Base-by-base conservation (phyloP, 202 grass and related monocot genomes). In the Cymbopogon flexuosus region DNA sequence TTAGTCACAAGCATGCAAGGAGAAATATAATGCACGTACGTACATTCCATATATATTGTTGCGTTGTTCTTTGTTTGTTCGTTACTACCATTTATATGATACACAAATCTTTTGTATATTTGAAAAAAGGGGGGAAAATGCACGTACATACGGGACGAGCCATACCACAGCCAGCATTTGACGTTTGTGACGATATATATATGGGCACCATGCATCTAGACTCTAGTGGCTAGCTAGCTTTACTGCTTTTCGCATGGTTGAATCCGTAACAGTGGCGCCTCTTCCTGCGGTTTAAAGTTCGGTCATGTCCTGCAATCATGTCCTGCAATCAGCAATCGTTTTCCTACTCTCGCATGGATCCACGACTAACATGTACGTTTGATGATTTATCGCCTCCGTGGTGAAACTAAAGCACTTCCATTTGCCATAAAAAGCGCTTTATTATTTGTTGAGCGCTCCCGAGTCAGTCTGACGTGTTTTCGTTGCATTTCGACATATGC, bases 391-490 rank as follows among this genome's bases (percentile, higher is more conserved):
- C 71, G 9, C 65, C 1, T 40, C 8, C 2, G 21, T 22, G 43
- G 47, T 59, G 71, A 81, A 89, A 61, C 87, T 49, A 54, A 82
- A 68, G 64, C 70, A 67, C 59, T 82, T 85, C 67, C 1, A 60
- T 73, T 59, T 65, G 3, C 0, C 8, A 0, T 4, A 4, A 70
- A 79, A 87, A 74, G 47, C 51, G 68, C 80, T 83, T 88, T 83
- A 33, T 88, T 83, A 33, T 41, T 41, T 62, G 51, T 40, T 34
- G 60, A 41, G 23, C 56, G 23, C 56, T 62, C 81, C 52, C 62
- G 41, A 75, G 76, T 75, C 86, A 84, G 4, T 22, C 78, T 73
- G 79, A 86, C 79, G 79, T 89, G 79, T 86, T 82, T 30, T 34
- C 35, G 69, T 68, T 42, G 73, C 81, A 72, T 78, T 85, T 78